A percentile compares a stretch with the other conserved stretches of the same genome.
Conservation (phyloP, 2,329 filamentous ascomycete genomes). For the Aspergillus flavus region DNA sequence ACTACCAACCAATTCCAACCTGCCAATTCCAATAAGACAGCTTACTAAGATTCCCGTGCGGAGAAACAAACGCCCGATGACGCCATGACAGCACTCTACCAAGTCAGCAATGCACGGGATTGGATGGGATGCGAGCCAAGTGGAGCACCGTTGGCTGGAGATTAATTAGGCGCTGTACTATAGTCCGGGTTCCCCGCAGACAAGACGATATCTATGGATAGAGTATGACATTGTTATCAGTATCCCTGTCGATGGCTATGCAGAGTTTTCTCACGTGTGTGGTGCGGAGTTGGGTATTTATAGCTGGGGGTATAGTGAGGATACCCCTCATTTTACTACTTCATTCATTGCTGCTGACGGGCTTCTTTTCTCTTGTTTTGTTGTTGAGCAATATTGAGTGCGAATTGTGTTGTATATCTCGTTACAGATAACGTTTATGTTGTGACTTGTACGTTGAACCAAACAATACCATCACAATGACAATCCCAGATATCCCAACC, state of each 20-base stretch:
- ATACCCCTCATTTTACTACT: background rate
- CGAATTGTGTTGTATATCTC: background rate
- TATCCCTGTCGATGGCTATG: background rate
- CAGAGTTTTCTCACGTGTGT: background rate
- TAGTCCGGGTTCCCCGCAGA: background rate
- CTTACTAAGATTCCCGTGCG: background rate
- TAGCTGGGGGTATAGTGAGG: background rate
- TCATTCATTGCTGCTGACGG: background rate
- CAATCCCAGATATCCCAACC: background rate
- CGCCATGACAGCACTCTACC: background rate
- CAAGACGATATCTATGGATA: background rate
- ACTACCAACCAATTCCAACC: background rate
- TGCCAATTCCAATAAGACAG: background rate
- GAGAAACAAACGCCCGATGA: background rate
- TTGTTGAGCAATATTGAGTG: background rate
- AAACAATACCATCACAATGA: conserved; percentile 1
- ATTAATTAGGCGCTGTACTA: background rate
- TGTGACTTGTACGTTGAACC: background rate
- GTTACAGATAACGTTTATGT: too few species aligned
- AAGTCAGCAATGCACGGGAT: background rate
- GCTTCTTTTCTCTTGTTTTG: too few species aligned
- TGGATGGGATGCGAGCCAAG: background rate
- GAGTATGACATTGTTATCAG: background rate
- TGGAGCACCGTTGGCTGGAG: background rate
- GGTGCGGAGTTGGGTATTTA: background rate